Percentiles rank a stretch among this genome's conserved stretches.
Evolutionary conservation across 768 basidiomycete genomes (phyloP).

Genomic region (Lactarius indigo): DNA sequence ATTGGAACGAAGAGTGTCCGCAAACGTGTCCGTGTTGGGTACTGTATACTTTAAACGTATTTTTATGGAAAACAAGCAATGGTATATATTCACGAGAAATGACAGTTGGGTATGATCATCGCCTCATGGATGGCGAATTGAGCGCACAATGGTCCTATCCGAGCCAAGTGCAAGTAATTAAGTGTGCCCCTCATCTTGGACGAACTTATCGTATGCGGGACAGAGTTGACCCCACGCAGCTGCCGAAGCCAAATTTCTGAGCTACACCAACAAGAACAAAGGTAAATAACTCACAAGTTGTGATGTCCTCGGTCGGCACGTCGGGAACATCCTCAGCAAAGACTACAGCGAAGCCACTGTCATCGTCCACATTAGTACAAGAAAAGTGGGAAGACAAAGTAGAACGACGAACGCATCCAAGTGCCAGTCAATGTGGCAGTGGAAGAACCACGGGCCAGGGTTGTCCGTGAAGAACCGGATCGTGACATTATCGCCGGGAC

Average conservation of each 20-base stretch:
- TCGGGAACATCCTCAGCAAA: constrained; percentile 18
- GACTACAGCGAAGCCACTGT: constrained; percentile 15
- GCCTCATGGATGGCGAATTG: not conserved
- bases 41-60: no score
- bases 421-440: constrained; percentile 35
- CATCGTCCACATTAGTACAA: not conserved
- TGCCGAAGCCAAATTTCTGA: not conserved
- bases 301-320: not conserved
- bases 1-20: no score
- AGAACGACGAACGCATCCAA: constrained; percentile 46
- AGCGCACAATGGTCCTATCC: not conserved
- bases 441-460: constrained; percentile 31
- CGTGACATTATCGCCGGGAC: constrained; percentile 15
- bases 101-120: no score
- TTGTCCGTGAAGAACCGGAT: constrained; percentile 33
- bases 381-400: constrained; percentile 35
- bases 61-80: no score
- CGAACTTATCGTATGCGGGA: constrained; percentile 4
- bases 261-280: not conserved
- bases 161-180: not conserved
- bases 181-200: not conserved
- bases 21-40: no score
- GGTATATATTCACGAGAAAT: no score
- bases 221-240: constrained; percentile 11
- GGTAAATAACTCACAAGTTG: not conserved